phyloP scores from a whole-genome alignment of 345 rosid genomes.

The Bretschneidera sinensis region DNA sequence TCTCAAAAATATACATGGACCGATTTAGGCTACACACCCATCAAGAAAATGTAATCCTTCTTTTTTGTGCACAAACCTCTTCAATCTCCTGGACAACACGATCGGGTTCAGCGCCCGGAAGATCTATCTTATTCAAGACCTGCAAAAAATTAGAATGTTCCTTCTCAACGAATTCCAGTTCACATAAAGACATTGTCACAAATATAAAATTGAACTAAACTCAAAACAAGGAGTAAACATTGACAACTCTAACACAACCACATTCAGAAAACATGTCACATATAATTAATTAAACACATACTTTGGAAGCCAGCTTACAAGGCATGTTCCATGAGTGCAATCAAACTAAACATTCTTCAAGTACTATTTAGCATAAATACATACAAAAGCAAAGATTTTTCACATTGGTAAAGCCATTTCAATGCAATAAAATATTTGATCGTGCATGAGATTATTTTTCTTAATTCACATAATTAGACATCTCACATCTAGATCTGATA shows the following conservation, averaged over 20 bases:
- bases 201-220: not conserved
- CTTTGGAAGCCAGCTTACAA: not conserved
- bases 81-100: slow-evolving; percentile 81
- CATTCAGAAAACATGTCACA: not conserved
- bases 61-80: slow-evolving; percentile 63
- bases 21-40: slow-evolving; percentile 26
- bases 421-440: not conserved
- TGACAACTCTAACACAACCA: not conserved
- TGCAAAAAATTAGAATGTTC: slow-evolving; percentile 19
- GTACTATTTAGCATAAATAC: not conserved
- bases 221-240: not conserved
- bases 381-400: not conserved
- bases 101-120: slow-evolving; percentile 95
- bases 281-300: no score
- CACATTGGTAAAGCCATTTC: not conserved
- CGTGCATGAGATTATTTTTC: no score
- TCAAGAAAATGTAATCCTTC: slow-evolving; percentile 11
- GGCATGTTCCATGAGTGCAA: not conserved
- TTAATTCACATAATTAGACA: no score
- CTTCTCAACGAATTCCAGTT: not conserved
- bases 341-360: not conserved
- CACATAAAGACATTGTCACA: not conserved
- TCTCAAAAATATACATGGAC: slow-evolving; percentile 4
- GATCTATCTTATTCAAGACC: slow-evolving; percentile 99
- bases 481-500: no score